Evolutionary conservation across 78 protist genomes (phyloP), one percentile per base, ranked within the genome.

Genomic region (Andalucia godoyi): DNA sequence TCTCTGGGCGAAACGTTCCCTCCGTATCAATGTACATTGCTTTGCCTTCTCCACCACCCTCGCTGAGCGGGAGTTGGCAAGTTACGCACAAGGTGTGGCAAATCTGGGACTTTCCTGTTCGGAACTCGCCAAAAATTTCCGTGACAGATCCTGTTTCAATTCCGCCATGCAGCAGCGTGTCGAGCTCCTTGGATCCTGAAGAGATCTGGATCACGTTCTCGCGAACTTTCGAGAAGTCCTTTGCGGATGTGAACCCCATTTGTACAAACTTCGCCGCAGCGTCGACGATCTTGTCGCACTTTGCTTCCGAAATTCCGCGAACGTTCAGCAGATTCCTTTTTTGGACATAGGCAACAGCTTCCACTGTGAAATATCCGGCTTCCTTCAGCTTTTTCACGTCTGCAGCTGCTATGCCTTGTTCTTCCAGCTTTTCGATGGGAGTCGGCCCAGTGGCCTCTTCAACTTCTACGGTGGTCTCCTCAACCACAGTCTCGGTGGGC

Each of bases 1-100:
- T 66, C 65, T 95, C 95, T 12, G 99, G 99, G 8, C 99, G 85
- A 77, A 97, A 97, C 1, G 98, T 95, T n/a, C 99, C 99, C 54
- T 97, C 99, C 0, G 99, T 95, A 66, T 97, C 99, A 34, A 97
- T 89, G 63, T 91, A 97, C 46, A 97, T 66, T n/a, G 96, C 95
- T 63, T 92, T 88, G 23, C 98, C 99, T 73, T 90, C 98, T 21
- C 87, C 99, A n/a, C 99, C 98, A 47, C 98, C 97, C 18, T 70
- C 43, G n/a, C 59, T 74, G 2, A 78, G 23, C 0, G 91, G 87
- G 34, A 91, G 72, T 84, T 86, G 88, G 33, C 75, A 72, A 6
- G 99, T 94, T 29, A 95, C 98, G 45, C 98, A 92, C 30, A 97
- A 83, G 9, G 95, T 91, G 72, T 97, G 99, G 59, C 99, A 95